These are phyloP conservation scores for Akebia trifoliata DNA, from an alignment of 164 flowering plant species.

Conservation along the genomic window DNA sequence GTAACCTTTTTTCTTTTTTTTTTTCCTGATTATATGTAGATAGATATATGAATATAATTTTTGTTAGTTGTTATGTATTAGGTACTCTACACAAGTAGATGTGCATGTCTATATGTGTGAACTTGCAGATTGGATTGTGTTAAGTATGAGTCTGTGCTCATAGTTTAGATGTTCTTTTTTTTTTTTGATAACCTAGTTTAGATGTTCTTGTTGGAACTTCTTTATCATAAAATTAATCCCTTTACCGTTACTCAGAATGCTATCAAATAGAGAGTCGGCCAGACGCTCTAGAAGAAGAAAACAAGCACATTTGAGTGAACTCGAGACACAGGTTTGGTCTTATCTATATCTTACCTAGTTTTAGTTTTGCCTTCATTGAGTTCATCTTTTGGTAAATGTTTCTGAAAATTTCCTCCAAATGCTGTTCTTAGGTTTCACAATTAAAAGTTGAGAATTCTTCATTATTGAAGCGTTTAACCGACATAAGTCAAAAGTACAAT, in stretches of 20 bases:
- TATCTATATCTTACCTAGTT: constrained; percentile 5
- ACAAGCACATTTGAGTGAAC: constrained; percentile 91
- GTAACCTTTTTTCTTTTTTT: no score
- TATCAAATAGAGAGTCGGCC: constrained; percentile 95
- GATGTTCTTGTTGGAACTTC: not conserved
- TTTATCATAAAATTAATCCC: constrained; percentile 3
- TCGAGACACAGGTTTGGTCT: constrained; percentile 79
- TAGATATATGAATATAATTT: no score
- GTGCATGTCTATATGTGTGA: no score
- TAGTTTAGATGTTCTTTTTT: no score
- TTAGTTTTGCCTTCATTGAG: not conserved
- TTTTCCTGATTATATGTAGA: no score
- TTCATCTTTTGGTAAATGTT: no score
- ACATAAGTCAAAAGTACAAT: constrained; percentile 67
- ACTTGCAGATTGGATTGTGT: no score
- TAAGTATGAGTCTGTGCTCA: no score
- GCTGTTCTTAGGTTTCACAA: constrained; percentile 57
- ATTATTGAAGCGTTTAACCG: constrained; percentile 64
- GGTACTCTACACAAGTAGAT: no score
- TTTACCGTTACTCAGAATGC: constrained; percentile 57
- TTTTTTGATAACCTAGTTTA: no score
- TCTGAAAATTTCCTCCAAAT: constrained; percentile 3
- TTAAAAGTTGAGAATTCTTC: constrained; percentile 73
- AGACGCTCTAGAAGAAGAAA: constrained; percentile 95
- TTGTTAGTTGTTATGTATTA: no score